These are phyloP conservation scores for Chlorella ohadii DNA, from an alignment of 139 green algal genomes.

Conservation along the genomic window DNA sequence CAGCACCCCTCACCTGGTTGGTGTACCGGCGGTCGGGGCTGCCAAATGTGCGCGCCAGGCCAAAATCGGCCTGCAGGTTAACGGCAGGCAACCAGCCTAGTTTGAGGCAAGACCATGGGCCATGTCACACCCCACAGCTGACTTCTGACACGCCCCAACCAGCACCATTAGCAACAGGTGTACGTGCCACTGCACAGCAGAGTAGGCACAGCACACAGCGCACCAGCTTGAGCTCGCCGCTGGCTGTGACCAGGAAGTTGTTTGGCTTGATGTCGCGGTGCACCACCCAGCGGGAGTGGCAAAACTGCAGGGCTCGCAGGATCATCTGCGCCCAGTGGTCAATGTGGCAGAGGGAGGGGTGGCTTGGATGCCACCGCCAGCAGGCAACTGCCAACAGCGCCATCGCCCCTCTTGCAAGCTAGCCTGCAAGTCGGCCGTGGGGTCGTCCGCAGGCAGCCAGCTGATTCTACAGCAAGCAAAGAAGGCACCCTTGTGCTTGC, in stretches of 20 bases:
- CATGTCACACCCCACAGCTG: too few relatives aligned
- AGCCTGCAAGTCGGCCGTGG: too few relatives aligned
- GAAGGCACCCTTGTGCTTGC: neutral
- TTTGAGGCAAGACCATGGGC: too few relatives aligned
- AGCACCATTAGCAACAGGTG: too few relatives aligned
- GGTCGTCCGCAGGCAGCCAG: too few relatives aligned
- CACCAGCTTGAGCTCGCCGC: conserved; percentile 81
- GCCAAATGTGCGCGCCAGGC: conserved; percentile 79
- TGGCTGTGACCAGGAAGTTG: conserved; percentile 80
- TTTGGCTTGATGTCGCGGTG: conserved; percentile 94
- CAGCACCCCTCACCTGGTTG: conserved; percentile 55
- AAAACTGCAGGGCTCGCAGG: conserved; percentile 68
- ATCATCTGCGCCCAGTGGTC: conserved; percentile 48
- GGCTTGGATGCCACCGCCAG: too few relatives aligned
- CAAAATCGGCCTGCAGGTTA: conserved; percentile 81
- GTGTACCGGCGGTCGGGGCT: conserved; percentile 77
- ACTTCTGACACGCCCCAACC: too few relatives aligned
- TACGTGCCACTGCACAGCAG: too few relatives aligned
- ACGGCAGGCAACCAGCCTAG: neutral
- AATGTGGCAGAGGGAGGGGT: too few relatives aligned
- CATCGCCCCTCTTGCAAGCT: too few relatives aligned
- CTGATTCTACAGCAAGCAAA: too few relatives aligned
- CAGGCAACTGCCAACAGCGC: neutral
- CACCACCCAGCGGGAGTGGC: conserved; percentile 84
- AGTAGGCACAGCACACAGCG: neutral